phyloP scores from a whole-genome alignment of 2,329 filamentous ascomycete species.

The Ceratocystis diversiconidia region DNA sequence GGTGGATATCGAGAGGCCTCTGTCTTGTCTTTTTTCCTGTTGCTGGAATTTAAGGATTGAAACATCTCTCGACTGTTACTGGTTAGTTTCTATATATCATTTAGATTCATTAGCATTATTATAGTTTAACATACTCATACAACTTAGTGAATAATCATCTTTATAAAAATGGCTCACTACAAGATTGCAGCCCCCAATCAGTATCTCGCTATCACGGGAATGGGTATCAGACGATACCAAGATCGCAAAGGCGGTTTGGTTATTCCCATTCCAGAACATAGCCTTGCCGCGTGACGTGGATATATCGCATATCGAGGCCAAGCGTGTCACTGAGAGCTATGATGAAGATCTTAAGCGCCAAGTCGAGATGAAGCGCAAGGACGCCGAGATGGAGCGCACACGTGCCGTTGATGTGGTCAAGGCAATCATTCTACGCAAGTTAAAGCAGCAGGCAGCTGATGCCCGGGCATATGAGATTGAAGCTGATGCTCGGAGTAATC shows the following conservation, averaged over 20 bases:
- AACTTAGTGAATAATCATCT: slow-evolving; percentile 17
- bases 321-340: slow-evolving; percentile 55
- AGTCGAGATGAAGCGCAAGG: slow-evolving; percentile 63
- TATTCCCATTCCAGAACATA: slow-evolving; percentile 59
- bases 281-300: slow-evolving; percentile 60
- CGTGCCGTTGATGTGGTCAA: slow-evolving; percentile 66
- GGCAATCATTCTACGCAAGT: slow-evolving; percentile 54
- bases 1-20: neutral
- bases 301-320: slow-evolving; percentile 59
- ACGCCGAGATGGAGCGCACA: slow-evolving; percentile 66
- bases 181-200: slow-evolving; percentile 60
- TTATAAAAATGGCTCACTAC: slow-evolving; percentile 39
- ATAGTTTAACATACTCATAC: neutral
- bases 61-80: too few relatives aligned
- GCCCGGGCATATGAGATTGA: slow-evolving; percentile 49
- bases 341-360: slow-evolving; percentile 70
- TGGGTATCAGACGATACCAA: slow-evolving; percentile 53
- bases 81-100: neutral
- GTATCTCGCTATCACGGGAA: slow-evolving; percentile 78
- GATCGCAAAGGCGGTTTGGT: slow-evolving; percentile 64
- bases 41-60: too few relatives aligned
- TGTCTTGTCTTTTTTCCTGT: neutral
- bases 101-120: slow-evolving; percentile 5
- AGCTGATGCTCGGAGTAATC: slow-evolving; percentile 42
- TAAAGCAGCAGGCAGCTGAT: slow-evolving; percentile 55